These are phyloP conservation scores for Botryosphaeria dothidea DNA, from an alignment of 2,329 filamentous ascomycete species.

Conservation along the genomic window DNA sequence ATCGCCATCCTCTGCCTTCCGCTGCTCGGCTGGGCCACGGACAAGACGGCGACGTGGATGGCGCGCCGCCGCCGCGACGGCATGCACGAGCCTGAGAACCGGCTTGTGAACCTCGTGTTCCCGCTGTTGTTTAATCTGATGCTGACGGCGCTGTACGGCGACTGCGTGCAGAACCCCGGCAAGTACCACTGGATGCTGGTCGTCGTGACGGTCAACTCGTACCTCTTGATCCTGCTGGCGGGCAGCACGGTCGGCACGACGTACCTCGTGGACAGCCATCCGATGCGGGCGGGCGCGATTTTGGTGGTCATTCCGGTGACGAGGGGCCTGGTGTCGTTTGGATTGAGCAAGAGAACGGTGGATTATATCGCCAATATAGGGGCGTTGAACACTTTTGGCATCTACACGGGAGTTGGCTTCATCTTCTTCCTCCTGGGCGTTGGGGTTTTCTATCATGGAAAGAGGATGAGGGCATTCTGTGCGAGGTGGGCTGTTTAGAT, in stretches of 20 bases:
- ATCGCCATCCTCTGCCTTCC: constrained; percentile 31
- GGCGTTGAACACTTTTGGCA: constrained; percentile 17
- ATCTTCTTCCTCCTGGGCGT: constrained; percentile 18
- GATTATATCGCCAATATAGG: constrained; percentile 20
- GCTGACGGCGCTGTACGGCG: constrained; percentile 25
- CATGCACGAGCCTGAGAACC: constrained; percentile 42
- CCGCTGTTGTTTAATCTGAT: constrained; percentile 38
- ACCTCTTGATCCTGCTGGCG: constrained; percentile 19
- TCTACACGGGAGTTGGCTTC: constrained; percentile 16
- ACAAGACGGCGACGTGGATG: constrained; percentile 37
- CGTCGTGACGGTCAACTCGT: constrained; percentile 20
- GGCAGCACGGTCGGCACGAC: constrained; percentile 21
- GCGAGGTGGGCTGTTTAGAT: constrained; percentile 11
- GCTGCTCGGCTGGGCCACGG: constrained; percentile 29
- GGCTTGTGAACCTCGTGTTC: constrained; percentile 40
- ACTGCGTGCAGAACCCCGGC: constrained; percentile 19
- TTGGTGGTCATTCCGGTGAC: constrained; percentile 22
- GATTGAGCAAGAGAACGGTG: constrained; percentile 19
- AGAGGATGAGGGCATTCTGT: not conserved
- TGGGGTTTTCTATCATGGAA: constrained; percentile 8
- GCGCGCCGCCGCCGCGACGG: constrained; percentile 33
- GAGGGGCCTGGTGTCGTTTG: constrained; percentile 20
- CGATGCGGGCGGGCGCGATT: constrained; percentile 21
- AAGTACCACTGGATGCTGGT: constrained; percentile 21
- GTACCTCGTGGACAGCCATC: constrained; percentile 19